Conservation (phyloP, 2,329 filamentous ascomycete genomes). For the Lasiodiplodia citricola region DNA sequence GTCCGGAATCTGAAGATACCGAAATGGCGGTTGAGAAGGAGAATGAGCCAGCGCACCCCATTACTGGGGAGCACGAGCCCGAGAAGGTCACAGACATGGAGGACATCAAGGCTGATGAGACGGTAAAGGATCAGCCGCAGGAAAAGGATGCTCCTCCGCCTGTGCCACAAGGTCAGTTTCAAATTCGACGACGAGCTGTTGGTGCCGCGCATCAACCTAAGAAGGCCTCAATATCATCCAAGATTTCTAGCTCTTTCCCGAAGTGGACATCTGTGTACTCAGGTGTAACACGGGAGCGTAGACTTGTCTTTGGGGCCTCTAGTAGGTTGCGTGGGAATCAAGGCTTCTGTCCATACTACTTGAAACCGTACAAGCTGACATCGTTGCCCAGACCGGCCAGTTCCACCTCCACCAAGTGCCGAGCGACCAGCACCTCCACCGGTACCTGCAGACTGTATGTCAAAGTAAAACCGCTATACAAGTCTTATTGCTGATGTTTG, state of each 20-base stretch:
- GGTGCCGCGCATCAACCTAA: constrained; percentile 31
- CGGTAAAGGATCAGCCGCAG: constrained; percentile 46
- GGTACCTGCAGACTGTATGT: constrained; percentile 43
- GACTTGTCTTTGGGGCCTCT: constrained; percentile 45
- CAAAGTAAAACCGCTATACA: neutral
- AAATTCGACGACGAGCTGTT: constrained; percentile 43
- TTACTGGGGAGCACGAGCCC: constrained; percentile 49
- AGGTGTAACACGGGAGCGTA: constrained; percentile 42
- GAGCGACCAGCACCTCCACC: constrained; percentile 40
- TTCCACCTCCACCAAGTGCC: constrained; percentile 33
- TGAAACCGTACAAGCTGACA: neutral
- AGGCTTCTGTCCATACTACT: neutral
- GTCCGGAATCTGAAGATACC: constrained; percentile 53
- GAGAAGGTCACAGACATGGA: constrained; percentile 62
- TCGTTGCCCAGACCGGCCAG: constrained; percentile 46
- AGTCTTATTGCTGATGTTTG: constrained; percentile 17
- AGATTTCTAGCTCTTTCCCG: constrained; percentile 34
- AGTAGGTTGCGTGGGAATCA: constrained; percentile 39
- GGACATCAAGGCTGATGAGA: constrained; percentile 53
- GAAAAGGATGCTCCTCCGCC: constrained; percentile 46
- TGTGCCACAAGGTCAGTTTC: constrained; percentile 58
- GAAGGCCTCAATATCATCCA: constrained; percentile 35
- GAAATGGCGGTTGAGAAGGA: constrained; percentile 57
- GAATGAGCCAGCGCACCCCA: constrained; percentile 49
- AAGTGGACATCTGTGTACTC: constrained; percentile 41